A percentile compares a stretch with the other conserved stretches of the same genome.
These are phyloP conservation scores for Collybia sordida DNA, from an alignment of 768 basidiomycete species.

Conservation along the genomic window DNA sequence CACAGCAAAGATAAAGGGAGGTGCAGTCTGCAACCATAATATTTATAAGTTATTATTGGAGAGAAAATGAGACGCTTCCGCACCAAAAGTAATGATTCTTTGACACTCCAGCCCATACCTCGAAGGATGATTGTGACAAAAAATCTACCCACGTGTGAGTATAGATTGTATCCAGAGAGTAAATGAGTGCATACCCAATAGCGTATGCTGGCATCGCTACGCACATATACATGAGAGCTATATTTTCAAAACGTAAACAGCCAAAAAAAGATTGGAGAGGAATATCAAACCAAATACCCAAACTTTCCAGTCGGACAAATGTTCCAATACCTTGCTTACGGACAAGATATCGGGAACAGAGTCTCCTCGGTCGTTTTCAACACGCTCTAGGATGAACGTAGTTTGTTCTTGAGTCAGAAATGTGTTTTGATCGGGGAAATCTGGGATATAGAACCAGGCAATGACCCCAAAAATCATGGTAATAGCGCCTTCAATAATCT, in stretches of 20 bases:
- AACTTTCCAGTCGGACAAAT: slow-evolving; percentile 48
- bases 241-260: not conserved
- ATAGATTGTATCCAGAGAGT: not conserved
- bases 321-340: slow-evolving; percentile 29
- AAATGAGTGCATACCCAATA: slow-evolving; percentile 15
- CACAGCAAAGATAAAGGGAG: slow-evolving; percentile 49
- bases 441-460: slow-evolving; percentile 43
- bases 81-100: slow-evolving; percentile 32
- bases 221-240: slow-evolving; percentile 37
- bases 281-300: slow-evolving; percentile 40
- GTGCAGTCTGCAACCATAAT: slow-evolving; percentile 35
- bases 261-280: too few species aligned
- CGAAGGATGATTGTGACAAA: slow-evolving; percentile 48
- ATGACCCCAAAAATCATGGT: slow-evolving; percentile 44
- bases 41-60: not conserved
- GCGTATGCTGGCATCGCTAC: slow-evolving; percentile 37
- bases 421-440: slow-evolving; percentile 48
- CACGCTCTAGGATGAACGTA: slow-evolving; percentile 37
- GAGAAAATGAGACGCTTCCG: not conserved
- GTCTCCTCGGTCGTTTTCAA: slow-evolving; percentile 50
- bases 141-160: slow-evolving; percentile 15
- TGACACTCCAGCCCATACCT: slow-evolving; percentile 48
- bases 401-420: slow-evolving; percentile 45
- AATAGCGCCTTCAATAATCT: slow-evolving; percentile 51
- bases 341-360: slow-evolving; percentile 44